A percentile compares a stretch with the other conserved stretches of the same genome.
These are phyloP conservation scores for Zychaea mexicana DNA, from an alignment of 371 early-diverging fungal species.

Conservation along the genomic window DNA sequence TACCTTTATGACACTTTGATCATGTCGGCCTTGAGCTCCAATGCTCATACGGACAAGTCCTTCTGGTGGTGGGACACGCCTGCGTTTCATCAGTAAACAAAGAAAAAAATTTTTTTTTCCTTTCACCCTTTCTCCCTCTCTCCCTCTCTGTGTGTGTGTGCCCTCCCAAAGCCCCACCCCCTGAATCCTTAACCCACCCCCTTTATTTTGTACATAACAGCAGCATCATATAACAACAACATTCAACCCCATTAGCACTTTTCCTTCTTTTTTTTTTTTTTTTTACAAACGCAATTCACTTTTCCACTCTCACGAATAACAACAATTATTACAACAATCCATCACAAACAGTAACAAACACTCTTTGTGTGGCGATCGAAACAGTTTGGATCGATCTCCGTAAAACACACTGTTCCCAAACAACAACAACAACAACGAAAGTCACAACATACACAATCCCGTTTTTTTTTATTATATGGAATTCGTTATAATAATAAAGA, in stretches of 20 bases:
- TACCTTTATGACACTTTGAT: slow-evolving; percentile 48
- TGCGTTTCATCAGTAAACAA: slow-evolving; percentile 10
- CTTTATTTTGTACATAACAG: slow-evolving; percentile 4
- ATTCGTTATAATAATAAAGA: too few relatives aligned
- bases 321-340: too few relatives aligned
- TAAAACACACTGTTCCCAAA: too few relatives aligned
- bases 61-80: slow-evolving; percentile 47
- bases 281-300: background rate
- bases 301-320: too few relatives aligned
- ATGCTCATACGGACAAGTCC: slow-evolving; percentile 25
- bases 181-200: slow-evolving; percentile 1
- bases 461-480: background rate
- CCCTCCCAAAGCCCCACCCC: background rate
- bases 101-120: slow-evolving; percentile 1
- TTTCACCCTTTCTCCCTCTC: background rate
- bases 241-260: background rate
- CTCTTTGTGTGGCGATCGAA: too few relatives aligned
- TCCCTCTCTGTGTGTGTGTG: too few relatives aligned
- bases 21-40: slow-evolving; percentile 33
- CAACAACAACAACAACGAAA: too few relatives aligned
- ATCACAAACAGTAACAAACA: too few relatives aligned
- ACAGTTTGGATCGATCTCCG: too few relatives aligned
- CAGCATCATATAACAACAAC: too few relatives aligned
- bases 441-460: too few relatives aligned
- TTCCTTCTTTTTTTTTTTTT: too few relatives aligned